Evolutionary conservation across 768 basidiomycete species (phyloP).

Genomic region (Amanita phalloides): DNA sequence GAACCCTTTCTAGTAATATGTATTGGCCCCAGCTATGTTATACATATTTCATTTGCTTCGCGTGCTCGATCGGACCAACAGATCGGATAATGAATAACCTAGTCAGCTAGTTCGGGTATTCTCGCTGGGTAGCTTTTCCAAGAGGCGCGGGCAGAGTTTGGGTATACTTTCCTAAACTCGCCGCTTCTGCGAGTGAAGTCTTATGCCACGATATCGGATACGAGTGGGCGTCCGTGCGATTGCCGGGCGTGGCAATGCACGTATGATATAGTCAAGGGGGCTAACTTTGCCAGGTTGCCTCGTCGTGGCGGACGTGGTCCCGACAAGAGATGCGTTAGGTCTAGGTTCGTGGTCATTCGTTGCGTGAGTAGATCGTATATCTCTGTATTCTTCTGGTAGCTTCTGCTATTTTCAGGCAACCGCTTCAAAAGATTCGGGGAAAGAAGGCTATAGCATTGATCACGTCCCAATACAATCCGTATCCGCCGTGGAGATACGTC

Average conservation of each 20-base stretch:
- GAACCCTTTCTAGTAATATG: too few species aligned
- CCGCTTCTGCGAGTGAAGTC: background rate
- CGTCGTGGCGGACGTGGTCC: background rate
- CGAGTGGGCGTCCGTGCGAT: background rate
- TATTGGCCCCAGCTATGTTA: too few species aligned
- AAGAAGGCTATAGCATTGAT: background rate
- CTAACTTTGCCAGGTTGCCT: too few species aligned
- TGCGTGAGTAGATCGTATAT: background rate
- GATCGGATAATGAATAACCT: too few species aligned
- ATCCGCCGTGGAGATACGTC: background rate
- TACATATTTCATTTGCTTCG: too few species aligned
- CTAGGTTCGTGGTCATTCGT: too few species aligned
- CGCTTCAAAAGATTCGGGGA: background rate
- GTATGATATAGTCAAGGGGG: background rate
- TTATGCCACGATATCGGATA: background rate
- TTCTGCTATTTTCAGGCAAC: background rate
- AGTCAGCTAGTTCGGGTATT: background rate
- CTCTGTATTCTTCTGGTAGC: background rate
- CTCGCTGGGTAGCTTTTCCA: background rate
- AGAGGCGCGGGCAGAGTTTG: background rate
- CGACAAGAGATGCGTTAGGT: too few species aligned
- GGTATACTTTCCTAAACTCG: background rate
- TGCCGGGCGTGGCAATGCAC: background rate
- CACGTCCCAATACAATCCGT: background rate
- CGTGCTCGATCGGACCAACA: too few species aligned